Base-by-base conservation (phyloP, 108 stramenopile species). In the Nannochloropsis gaditana region DNA sequence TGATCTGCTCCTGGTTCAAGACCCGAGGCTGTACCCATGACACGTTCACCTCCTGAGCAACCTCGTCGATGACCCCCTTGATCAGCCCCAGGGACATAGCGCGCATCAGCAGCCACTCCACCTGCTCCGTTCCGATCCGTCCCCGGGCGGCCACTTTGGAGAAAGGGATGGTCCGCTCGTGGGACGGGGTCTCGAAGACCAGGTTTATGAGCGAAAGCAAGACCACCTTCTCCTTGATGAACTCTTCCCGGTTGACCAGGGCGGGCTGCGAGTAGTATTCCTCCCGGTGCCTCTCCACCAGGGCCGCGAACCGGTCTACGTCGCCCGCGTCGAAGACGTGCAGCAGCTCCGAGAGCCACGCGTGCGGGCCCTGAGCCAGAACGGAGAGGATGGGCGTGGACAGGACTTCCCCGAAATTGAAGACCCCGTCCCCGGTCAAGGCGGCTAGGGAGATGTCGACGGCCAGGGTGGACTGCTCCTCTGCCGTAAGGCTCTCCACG, bases 21-120 rank as follows among this genome's bases (percentile, higher is more conserved):
- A 95, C 96, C 21, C 97, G 93, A n/a, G 99, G 97, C 92, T 96
- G 93, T n/a, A 99, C 94, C 97, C 97, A 99, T 42, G 94, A 93
- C 9, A 99, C 95, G 42, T 17, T 94, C 5, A 96, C 94, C 90
- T 96, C 92, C 89, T 97, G 95, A 9, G 44, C 19, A 45, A 91
- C 91, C 86, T 90, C 87, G 83, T 91, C 90, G 43, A 92, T 90
- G 9, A 85, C 80, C 43, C 92, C 93, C 87, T 94, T 92, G 82
- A 98, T 93, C 21, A 99, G 91, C n/a, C 94, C 90, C 89, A 96
- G 90, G n/a, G 93, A 93, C 87, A 99, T 92, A 44, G 96, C 97
- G 31, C 95, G 89, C 99, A 99, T 99, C 45, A 97, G 86, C 79
- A 98, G 92, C 99, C 96, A 96, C 87, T 99, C 99, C 45, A 99